Evolutionary conservation across 306 rosid species (phyloP).

Genomic region (Malus asiatica): DNA sequence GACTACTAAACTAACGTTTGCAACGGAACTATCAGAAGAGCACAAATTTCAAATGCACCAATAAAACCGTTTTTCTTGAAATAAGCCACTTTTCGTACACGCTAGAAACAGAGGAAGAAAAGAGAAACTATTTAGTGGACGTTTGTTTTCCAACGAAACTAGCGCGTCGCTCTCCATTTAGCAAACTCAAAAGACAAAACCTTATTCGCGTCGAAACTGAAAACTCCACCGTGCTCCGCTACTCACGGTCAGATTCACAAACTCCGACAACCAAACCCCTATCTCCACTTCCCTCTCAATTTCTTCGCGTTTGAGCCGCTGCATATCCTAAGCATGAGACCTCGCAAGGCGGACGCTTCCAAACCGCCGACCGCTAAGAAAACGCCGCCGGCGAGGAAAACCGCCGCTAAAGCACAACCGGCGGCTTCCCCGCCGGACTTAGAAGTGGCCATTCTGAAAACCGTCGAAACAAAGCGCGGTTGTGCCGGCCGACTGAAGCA

Average conservation of each 20-base stretch:
- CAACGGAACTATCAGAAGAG: too few relatives aligned
- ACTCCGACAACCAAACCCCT: background rate
- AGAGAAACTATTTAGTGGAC: too few relatives aligned
- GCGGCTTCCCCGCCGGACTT: conserved; percentile 1
- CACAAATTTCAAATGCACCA: too few relatives aligned
- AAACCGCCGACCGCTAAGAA: conserved; percentile 39
- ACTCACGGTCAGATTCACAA: background rate
- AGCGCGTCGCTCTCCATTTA: background rate
- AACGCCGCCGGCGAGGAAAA: conserved; percentile 43
- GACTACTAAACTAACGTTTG: too few relatives aligned
- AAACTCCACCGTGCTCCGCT: background rate
- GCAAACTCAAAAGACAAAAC: background rate
- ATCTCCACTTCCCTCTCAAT: background rate
- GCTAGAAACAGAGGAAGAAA: too few relatives aligned
- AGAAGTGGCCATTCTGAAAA: conserved; percentile 6
- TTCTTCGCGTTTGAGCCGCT: background rate
- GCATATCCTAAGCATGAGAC: conserved; percentile 32
- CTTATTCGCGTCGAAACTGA: background rate
- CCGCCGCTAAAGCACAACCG: conserved; percentile 30
- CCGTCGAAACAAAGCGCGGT: conserved; percentile 28
- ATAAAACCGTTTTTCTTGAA: too few relatives aligned
- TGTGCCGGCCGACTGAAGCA: conserved; percentile 27
- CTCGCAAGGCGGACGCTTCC: conserved; percentile 41
- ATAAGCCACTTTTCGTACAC: too few relatives aligned
- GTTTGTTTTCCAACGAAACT: background rate